Evolutionary conservation across 2,329 filamentous ascomycete species (phyloP).

Genomic region (Madurella mycetomatis): DNA sequence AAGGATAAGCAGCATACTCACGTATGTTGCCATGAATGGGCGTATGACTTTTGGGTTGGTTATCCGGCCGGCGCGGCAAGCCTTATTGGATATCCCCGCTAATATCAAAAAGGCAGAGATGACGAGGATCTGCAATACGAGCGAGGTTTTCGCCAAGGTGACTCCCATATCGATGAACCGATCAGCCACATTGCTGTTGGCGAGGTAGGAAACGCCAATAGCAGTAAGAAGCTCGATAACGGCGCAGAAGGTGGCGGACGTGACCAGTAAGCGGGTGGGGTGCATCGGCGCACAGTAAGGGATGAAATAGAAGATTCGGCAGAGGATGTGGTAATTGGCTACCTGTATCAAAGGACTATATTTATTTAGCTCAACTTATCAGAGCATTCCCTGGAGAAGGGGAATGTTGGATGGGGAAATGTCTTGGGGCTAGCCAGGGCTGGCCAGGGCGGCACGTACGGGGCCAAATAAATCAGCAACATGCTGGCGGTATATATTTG

Average conservation of each 20-base stretch:
- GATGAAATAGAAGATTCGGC: constrained; percentile 53
- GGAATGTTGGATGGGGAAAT: background rate
- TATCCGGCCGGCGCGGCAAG: constrained; percentile 37
- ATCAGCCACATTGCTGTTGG: constrained; percentile 41
- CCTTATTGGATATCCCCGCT: constrained; percentile 45
- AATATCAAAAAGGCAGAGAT: constrained; percentile 46
- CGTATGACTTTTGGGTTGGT: constrained; percentile 31
- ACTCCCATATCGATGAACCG: constrained; percentile 39
- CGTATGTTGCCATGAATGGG: constrained; percentile 47
- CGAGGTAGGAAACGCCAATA: constrained; percentile 44
- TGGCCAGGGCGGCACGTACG: constrained; percentile 25
- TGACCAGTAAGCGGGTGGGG: constrained; percentile 36
- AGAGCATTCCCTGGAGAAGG: background rate
- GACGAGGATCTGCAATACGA: constrained; percentile 53
- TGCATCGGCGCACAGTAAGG: constrained; percentile 49
- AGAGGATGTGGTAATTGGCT: constrained; percentile 54
- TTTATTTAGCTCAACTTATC: background rate
- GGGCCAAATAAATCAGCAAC: constrained; percentile 34
- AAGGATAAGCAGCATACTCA: constrained; percentile 45
- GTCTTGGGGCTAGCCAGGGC: too few relatives aligned
- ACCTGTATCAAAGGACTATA: constrained; percentile 43
- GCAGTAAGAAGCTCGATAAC: constrained; percentile 20
- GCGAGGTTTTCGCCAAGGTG: constrained; percentile 45
- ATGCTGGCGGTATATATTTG: constrained; percentile 39
- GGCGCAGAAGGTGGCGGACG: constrained; percentile 33